phyloP scores from a whole-genome alignment of 1,139 yeast genomes.

The Candida dubliniensis region DNA sequence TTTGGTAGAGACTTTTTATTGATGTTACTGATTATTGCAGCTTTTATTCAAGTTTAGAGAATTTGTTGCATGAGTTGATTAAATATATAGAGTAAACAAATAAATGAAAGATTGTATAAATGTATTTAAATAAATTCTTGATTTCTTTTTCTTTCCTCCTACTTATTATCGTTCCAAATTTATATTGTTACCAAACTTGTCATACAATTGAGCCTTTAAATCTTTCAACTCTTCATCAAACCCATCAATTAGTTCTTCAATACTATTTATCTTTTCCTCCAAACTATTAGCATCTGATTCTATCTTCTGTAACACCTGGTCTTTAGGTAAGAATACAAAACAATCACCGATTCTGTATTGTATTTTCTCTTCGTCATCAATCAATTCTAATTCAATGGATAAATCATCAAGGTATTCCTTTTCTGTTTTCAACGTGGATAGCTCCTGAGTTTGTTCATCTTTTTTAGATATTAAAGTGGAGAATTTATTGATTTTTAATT shows the following conservation, averaged over 20 bases:
- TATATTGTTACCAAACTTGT: constrained; percentile 87
- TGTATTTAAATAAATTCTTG: too few relatives aligned
- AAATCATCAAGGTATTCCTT: constrained; percentile 90
- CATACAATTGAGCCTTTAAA: constrained; percentile 74
- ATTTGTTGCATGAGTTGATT: constrained; percentile 41
- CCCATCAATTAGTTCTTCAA: constrained; percentile 53
- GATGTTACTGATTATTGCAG: constrained; percentile 50
- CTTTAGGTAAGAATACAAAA: constrained; percentile 66
- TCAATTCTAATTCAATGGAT: constrained; percentile 76
- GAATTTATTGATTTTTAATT: constrained; percentile 82
- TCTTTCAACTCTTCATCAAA: constrained; percentile 55
- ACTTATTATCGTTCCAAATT: constrained; percentile 62
- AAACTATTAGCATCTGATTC: constrained; percentile 22
- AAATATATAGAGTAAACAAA: constrained; percentile 27
- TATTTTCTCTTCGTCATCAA: constrained; percentile 75
- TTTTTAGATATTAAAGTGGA: constrained; percentile 76
- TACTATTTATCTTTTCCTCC: constrained; percentile 50
- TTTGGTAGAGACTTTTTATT: too few relatives aligned
- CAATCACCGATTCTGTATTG: constrained; percentile 75
- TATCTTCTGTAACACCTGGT: constrained; percentile 63
- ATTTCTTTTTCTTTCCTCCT: too few relatives aligned
- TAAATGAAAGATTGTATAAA: constrained; percentile 9
- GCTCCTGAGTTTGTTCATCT: constrained; percentile 31
- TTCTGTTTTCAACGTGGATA: constrained; percentile 52
- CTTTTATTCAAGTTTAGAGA: constrained; percentile 44